Conservation (phyloP, 805 yeast genomes). For the Scheffersomyces ergatensis region DNA sequence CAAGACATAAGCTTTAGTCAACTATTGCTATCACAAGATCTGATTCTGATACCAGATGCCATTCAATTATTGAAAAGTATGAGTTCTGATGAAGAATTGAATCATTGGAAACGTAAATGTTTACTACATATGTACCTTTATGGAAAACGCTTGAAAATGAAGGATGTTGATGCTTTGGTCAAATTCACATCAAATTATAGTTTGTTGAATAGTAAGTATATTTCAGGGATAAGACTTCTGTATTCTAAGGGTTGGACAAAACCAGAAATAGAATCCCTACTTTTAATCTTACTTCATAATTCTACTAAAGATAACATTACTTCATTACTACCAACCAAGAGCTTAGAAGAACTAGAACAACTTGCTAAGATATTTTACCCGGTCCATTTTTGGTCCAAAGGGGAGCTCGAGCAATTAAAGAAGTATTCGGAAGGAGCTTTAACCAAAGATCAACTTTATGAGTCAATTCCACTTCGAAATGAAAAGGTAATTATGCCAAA, state of each 20-base stretch:
- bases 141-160: not conserved
- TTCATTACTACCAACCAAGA: not conserved
- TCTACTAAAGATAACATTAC: not conserved
- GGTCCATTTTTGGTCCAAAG: conserved; percentile 17
- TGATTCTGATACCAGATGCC: not conserved
- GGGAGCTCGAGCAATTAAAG: conserved; percentile 21
- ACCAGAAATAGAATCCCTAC: conserved; percentile 1
- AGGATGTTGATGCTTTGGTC: not conserved
- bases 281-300: conserved; percentile 2
- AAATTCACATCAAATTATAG: not conserved
- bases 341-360: conserved; percentile 9
- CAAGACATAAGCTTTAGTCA: not conserved
- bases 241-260: not conserved
- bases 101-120: not conserved
- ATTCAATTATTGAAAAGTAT: not conserved
- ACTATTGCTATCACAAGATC: not conserved
- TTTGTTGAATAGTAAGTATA: not conserved
- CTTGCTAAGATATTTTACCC: conserved; percentile 13
- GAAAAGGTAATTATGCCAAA: conserved; percentile 16
- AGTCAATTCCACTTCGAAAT: conserved; percentile 24
- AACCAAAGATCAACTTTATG: conserved; percentile 10
- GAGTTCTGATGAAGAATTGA: not conserved
- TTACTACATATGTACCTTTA: not conserved
- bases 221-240: not conserved
- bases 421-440: conserved; percentile 10